Conservation (phyloP, 1,139 yeast species). For the Hyphopichia fennica region DNA sequence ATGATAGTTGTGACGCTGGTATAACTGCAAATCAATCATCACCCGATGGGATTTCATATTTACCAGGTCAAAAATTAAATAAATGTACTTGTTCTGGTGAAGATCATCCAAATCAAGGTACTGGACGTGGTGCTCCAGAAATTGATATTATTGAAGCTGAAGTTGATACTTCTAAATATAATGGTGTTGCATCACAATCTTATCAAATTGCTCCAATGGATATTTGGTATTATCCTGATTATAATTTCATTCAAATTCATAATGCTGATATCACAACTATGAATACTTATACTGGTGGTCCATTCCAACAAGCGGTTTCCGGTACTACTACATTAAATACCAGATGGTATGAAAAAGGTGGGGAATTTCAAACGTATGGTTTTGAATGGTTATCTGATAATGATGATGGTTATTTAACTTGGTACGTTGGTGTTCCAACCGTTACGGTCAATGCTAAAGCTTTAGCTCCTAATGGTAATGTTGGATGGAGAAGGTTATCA, state of each 20-base stretch:
- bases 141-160: slow-evolving; percentile 29
- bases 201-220: slow-evolving; percentile 32
- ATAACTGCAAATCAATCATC: slow-evolving; percentile 32
- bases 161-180: slow-evolving; percentile 13
- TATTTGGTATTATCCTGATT: slow-evolving; percentile 31
- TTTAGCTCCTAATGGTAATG: slow-evolving; percentile 27
- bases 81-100: slow-evolving; percentile 12
- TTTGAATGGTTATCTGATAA: slow-evolving; percentile 24
- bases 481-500: slow-evolving; percentile 24
- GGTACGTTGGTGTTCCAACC: slow-evolving; percentile 29
- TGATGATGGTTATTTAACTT: slow-evolving; percentile 24
- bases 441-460: slow-evolving; percentile 22
- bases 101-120: slow-evolving; percentile 20
- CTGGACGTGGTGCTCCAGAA: slow-evolving; percentile 26
- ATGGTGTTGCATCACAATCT: slow-evolving; percentile 29
- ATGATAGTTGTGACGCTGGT: slow-evolving; percentile 32
- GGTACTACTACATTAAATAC: slow-evolving; percentile 23
- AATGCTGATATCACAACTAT: slow-evolving; percentile 22
- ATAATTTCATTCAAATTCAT: slow-evolving; percentile 21
- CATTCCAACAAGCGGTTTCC: slow-evolving; percentile 31
- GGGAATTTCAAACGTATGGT: slow-evolving; percentile 23
- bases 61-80: slow-evolving; percentile 30
- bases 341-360: slow-evolving; percentile 24
- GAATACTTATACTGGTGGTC: slow-evolving; percentile 33
- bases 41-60: slow-evolving; percentile 30